These are phyloP conservation scores for Rhizopus arrhizus DNA, from an alignment of 371 early-diverging fungal species.

Conservation along the genomic window DNA sequence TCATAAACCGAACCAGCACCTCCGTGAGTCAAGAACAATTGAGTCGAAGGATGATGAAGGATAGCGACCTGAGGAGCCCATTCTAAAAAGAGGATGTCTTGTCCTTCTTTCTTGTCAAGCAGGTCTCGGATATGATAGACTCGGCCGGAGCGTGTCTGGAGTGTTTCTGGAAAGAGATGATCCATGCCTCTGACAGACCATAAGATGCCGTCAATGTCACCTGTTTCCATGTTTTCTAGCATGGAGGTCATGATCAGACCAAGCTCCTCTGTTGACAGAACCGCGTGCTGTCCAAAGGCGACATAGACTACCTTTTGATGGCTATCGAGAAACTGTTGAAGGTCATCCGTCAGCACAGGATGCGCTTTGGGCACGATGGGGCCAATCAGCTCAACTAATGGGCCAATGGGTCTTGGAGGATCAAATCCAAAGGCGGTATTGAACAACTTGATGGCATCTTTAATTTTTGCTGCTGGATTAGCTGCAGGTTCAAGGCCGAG, in stretches of 20 bases:
- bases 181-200: slow-evolving; percentile 26
- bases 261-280: slow-evolving; percentile 10
- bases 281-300: slow-evolving; percentile 40
- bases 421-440: slow-evolving; percentile 30
- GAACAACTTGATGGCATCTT: slow-evolving; percentile 23
- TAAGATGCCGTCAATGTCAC: slow-evolving; percentile 36
- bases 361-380: slow-evolving; percentile 31
- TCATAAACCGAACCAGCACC: slow-evolving; percentile 43
- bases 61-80: slow-evolving; percentile 51
- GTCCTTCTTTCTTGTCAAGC: slow-evolving; percentile 5
- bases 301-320: slow-evolving; percentile 35
- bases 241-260: slow-evolving; percentile 25
- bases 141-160: slow-evolving; percentile 4
- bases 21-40: slow-evolving; percentile 41
- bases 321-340: slow-evolving; percentile 19
- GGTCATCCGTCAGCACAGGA: slow-evolving; percentile 12
- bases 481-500: slow-evolving; percentile 5
- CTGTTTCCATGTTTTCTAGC: slow-evolving; percentile 21
- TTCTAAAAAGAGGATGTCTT: slow-evolving; percentile 9
- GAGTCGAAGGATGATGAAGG: slow-evolving; percentile 33
- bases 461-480: not conserved
- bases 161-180: slow-evolving; percentile 14
- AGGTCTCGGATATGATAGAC: slow-evolving; percentile 3
- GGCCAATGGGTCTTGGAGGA: slow-evolving; percentile 31
- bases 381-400: slow-evolving; percentile 38